These are phyloP conservation scores for Sugiyamaella boreocaroliniensis DNA, from an alignment of 805 yeast genomes.

Conservation along the genomic window DNA sequence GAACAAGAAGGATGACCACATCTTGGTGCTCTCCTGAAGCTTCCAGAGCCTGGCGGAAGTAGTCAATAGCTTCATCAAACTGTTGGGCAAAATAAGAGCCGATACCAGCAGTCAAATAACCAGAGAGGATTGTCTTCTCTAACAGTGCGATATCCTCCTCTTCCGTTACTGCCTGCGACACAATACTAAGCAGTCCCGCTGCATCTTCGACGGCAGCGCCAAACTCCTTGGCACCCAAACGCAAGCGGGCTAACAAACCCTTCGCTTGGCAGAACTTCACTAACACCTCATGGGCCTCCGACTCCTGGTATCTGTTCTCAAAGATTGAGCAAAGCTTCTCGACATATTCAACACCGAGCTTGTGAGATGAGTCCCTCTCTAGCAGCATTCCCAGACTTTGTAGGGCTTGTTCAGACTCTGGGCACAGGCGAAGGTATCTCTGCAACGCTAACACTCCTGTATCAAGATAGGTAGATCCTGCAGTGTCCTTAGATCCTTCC, in stretches of 20 bases:
- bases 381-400: slow-evolving; percentile 28
- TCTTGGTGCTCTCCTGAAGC: slow-evolving; percentile 52
- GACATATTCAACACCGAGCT: slow-evolving; percentile 45
- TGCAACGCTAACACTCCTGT: slow-evolving; percentile 36
- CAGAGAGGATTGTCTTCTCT: slow-evolving; percentile 36
- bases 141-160: neutral
- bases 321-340: slow-evolving; percentile 40
- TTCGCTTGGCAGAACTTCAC: slow-evolving; percentile 52
- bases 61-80: slow-evolving; percentile 58
- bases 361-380: slow-evolving; percentile 66
- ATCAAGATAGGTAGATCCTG: slow-evolving; percentile 12
- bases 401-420: slow-evolving; percentile 24
- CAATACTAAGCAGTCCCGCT: slow-evolving; percentile 35
- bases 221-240: slow-evolving; percentile 53
- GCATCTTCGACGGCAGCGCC: slow-evolving; percentile 56
- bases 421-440: slow-evolving; percentile 46
- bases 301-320: slow-evolving; percentile 50
- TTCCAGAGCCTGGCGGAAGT: slow-evolving; percentile 58
- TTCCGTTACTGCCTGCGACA: neutral
- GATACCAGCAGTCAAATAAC: slow-evolving; percentile 66
- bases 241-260: slow-evolving; percentile 64
- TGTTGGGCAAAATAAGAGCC: slow-evolving; percentile 56
- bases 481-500: slow-evolving; percentile 34
- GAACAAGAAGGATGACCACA: slow-evolving; percentile 67
- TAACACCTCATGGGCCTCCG: slow-evolving; percentile 44